A percentile compares a stretch with the other conserved stretches of the same genome.
Evolutionary conservation across 805 yeast genomes (phyloP).

Genomic region (Isabelozyma pseudorhagii): DNA sequence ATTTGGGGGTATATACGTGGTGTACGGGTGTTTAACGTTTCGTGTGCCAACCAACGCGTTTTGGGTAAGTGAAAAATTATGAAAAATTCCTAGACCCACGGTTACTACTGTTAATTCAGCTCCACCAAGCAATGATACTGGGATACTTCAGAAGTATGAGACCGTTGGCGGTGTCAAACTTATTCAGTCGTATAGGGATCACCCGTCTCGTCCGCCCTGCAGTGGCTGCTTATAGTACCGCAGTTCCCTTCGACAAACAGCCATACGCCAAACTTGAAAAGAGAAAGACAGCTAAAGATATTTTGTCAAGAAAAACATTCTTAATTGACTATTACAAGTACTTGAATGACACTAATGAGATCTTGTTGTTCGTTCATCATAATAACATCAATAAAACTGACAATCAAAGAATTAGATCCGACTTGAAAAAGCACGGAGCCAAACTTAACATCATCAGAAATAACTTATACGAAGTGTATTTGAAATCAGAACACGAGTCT

Average conservation of each 20-base stretch:
- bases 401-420: constrained; percentile 58
- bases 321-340: constrained; percentile 77
- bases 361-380: constrained; percentile 79
- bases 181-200: not conserved
- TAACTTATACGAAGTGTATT: constrained; percentile 67
- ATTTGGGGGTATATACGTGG: not conserved
- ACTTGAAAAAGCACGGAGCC: constrained; percentile 65
- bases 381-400: constrained; percentile 75
- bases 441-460: constrained; percentile 66
- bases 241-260: not conserved
- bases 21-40: not conserved
- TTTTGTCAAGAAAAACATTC: constrained; percentile 78
- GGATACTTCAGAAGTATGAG: not conserved
- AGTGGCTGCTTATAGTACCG: not conserved
- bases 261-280: not conserved
- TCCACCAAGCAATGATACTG: not conserved
- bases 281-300: constrained; percentile 57
- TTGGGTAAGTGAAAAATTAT: not conserved
- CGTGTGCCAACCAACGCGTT: not conserved
- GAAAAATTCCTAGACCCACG: not conserved
- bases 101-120: not conserved
- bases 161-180: not conserved
- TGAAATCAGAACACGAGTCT: constrained; percentile 61
- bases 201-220: not conserved
- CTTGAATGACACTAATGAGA: constrained; percentile 62